Evolutionary conservation across 1,139 yeast species (phyloP).

Genomic region (Geotrichum restrictum): DNA sequence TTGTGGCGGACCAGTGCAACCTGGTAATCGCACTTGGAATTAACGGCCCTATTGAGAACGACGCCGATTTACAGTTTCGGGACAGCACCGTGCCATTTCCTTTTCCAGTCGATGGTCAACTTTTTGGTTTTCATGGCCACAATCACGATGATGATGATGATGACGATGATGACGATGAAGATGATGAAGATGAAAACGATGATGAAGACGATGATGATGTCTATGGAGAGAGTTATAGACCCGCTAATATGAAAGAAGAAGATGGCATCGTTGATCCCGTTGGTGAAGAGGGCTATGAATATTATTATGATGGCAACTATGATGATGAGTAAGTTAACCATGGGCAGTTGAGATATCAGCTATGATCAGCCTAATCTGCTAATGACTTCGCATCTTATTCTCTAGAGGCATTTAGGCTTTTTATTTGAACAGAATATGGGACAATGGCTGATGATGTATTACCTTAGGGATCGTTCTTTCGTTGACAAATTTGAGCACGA

Average conservation of each 20-base stretch:
- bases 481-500: constrained; percentile 13
- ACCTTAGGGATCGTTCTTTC: constrained; percentile 8
- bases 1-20: constrained; percentile 25
- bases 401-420: constrained; percentile 5
- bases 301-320: constrained; percentile 8
- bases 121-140: constrained; percentile 11
- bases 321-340: constrained; percentile 11
- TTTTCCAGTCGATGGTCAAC: constrained; percentile 19
- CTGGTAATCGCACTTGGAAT: constrained; percentile 14
- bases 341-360: neutral
- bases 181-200: constrained; percentile 2
- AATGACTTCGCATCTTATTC: neutral
- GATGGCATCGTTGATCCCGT: neutral
- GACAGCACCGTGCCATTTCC: constrained; percentile 27
- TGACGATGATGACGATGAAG: constrained; percentile 16
- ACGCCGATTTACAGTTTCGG: constrained; percentile 28
- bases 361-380: constrained; percentile 9
- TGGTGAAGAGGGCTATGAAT: constrained; percentile 15
- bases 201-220: constrained; percentile 9
- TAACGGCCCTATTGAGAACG: constrained; percentile 27
- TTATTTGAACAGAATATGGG: constrained; percentile 3
- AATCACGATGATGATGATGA: constrained; percentile 11
- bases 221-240: too few relatives aligned
- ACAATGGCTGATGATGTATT: constrained; percentile 11
- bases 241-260: constrained; percentile 1